A percentile compares a stretch with the other conserved stretches of the same genome.
phyloP scores from a whole-genome alignment of 129 eudicot genomes.

The Artemisia annua region DNA sequence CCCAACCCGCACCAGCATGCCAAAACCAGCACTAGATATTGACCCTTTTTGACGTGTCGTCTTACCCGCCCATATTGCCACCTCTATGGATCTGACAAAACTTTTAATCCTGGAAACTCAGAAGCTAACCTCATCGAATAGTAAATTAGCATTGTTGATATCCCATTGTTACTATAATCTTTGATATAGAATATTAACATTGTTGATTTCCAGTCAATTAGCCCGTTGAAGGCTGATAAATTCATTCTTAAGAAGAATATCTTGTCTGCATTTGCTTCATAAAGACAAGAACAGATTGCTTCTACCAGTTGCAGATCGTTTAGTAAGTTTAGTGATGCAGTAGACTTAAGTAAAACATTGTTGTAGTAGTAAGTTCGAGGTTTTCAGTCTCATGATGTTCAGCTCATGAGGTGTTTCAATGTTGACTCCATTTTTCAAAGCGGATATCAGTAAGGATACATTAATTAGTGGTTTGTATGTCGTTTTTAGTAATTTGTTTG shows the following conservation, averaged over 20 bases:
- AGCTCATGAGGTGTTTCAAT: not conserved
- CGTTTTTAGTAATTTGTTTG: no score
- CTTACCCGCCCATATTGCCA: no score
- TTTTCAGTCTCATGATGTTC: not conserved
- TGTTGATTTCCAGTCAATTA: slow-evolving; percentile 63
- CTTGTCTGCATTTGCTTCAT: slow-evolving; percentile 53
- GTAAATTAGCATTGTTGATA: not conserved
- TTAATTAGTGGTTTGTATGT: no score
- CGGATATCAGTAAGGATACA: no score
- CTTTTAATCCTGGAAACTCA: not conserved
- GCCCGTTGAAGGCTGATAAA: slow-evolving; percentile 69
- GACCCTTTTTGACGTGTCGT: no score
- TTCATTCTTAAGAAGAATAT: slow-evolving; percentile 88
- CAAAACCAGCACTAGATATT: no score
- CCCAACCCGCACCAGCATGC: no score
- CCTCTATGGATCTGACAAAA: no score
- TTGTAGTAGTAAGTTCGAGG: not conserved
- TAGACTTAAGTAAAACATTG: not conserved
- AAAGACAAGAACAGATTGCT: not conserved
- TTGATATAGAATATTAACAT: not conserved
- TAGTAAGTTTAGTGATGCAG: slow-evolving; percentile 1
- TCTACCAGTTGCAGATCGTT: slow-evolving; percentile 7
- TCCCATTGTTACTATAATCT: not conserved
- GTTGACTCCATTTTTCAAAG: not conserved
- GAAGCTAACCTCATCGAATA: not conserved